Evolutionary conservation across 2,329 filamentous ascomycete genomes (phyloP).

Genomic region (Seiridium unicorne): DNA sequence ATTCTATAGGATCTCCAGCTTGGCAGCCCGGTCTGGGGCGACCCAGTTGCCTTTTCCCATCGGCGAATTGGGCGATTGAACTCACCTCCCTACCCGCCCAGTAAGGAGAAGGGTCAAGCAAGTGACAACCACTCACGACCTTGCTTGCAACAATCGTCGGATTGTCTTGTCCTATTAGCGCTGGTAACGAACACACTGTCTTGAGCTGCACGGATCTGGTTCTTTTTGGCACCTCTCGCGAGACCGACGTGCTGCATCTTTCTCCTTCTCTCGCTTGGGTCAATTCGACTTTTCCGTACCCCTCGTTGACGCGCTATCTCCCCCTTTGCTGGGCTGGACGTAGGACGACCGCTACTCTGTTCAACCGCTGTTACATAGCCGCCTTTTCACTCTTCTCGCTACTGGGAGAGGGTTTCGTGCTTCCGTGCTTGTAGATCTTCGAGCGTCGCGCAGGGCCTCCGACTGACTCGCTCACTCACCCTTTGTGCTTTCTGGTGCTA

Average conservation of each 20-base stretch:
- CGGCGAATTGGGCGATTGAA: conserved; percentile 33
- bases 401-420: background rate
- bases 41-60: conserved; percentile 21
- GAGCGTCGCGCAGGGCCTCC: background rate
- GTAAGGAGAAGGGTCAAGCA: conserved; percentile 20
- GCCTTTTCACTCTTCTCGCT: background rate
- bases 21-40: conserved; percentile 9
- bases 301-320: conserved; percentile 8
- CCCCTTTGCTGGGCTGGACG: conserved; percentile 7
- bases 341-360: background rate
- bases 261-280: background rate
- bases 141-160: conserved; percentile 25
- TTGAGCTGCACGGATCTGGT: no score
- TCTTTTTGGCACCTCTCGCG: background rate
- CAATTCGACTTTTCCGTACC: conserved; percentile 4
- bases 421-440: background rate
- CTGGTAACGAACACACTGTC: conserved; percentile 7
- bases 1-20: conserved; percentile 2
- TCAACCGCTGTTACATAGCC: no score
- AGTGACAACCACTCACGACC: conserved; percentile 32
- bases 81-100: conserved; percentile 32
- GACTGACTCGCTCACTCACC: background rate
- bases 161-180: conserved; percentile 19
- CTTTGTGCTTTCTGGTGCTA: conserved; percentile 11
- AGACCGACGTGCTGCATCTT: background rate